A percentile compares a stretch with the other conserved stretches of the same genome.
Evolutionary conservation across 2,329 filamentous ascomycete genomes (phyloP).

Genomic region (Penicillium paneum): DNA sequence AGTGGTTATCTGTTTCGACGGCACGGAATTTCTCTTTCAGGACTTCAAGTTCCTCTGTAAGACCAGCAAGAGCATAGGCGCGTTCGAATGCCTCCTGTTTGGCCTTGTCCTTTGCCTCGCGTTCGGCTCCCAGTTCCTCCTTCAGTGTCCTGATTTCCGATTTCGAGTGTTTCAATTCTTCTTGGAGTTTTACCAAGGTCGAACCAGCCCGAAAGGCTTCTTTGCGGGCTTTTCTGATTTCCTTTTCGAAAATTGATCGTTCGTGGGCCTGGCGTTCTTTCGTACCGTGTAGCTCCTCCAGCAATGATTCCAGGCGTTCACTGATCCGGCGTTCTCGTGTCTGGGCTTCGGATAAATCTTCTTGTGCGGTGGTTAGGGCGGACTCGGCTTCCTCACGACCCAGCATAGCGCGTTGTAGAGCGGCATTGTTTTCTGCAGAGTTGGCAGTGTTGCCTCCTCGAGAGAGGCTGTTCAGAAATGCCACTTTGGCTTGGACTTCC

Average conservation of each 20-base stretch:
- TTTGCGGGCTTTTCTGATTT: conserved; percentile 54
- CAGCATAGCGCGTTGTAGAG: conserved; percentile 44
- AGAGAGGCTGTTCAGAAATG: conserved; percentile 48
- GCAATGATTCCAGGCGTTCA: conserved; percentile 43
- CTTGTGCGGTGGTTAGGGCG: conserved; percentile 32
- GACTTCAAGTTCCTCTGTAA: conserved; percentile 45
- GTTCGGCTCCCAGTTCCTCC: conserved; percentile 51
- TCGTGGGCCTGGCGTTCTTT: conserved; percentile 52
- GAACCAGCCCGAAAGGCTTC: conserved; percentile 58
- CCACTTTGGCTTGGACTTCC: conserved; percentile 50
- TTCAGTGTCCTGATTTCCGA: conserved; percentile 50
- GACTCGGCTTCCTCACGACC: conserved; percentile 48
- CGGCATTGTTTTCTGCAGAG: conserved; percentile 42
- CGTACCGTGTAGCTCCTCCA: conserved; percentile 52
- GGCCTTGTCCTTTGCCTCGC: conserved; percentile 46
- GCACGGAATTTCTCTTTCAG: conserved; percentile 43
- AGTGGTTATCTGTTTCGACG: conserved; percentile 38
- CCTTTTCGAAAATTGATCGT: conserved; percentile 54
- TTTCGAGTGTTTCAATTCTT: conserved; percentile 46
- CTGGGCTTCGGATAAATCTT: conserved; percentile 42
- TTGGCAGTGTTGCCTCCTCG: conserved; percentile 33
- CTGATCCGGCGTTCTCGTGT: conserved; percentile 45
- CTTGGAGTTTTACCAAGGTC: conserved; percentile 53
- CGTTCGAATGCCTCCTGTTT: conserved; percentile 49
- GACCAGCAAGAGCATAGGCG: conserved; percentile 45